Conservation (phyloP, 345 rosid genomes). For the Ricinus communis region DNA sequence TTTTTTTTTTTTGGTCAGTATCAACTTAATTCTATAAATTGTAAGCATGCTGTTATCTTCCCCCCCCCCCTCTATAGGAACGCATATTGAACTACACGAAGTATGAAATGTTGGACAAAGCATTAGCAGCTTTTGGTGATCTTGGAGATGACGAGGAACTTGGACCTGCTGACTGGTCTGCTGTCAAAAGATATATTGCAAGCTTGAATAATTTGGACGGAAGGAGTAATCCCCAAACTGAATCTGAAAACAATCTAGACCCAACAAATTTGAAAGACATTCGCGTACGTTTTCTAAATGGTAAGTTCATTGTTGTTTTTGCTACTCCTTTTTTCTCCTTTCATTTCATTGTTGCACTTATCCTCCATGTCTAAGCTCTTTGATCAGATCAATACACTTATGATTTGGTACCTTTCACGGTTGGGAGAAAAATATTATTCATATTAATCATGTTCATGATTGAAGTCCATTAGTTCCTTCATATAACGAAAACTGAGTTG, state of each 20-base stretch:
- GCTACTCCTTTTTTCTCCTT: not conserved
- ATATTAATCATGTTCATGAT: not conserved
- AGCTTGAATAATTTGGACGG: slow-evolving; percentile 68
- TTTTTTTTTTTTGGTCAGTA: not conserved
- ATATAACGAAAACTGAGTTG: not conserved
- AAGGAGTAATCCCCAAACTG: slow-evolving; percentile 56
- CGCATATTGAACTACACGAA: slow-evolving; percentile 85
- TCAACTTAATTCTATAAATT: slow-evolving; percentile 3
- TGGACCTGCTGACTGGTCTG: slow-evolving; percentile 95
- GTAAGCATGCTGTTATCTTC: not conserved
- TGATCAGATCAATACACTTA: not conserved
- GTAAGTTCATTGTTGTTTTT: slow-evolving; percentile 36
- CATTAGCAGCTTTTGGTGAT: slow-evolving; percentile 76
- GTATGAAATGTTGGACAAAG: slow-evolving; percentile 82
- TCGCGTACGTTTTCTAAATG: slow-evolving; percentile 86
- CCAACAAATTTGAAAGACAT: slow-evolving; percentile 68
- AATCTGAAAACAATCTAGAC: slow-evolving; percentile 48
- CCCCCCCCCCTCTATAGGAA: slow-evolving; percentile 50
- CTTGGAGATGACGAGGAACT: slow-evolving; percentile 97
- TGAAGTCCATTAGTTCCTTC: not conserved
- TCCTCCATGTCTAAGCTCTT: not conserved
- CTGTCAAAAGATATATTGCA: slow-evolving; percentile 67
- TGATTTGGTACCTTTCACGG: no score
- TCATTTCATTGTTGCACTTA: not conserved
- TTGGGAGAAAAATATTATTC: not conserved